phyloP scores from a whole-genome alignment of 2,329 filamentous ascomycete species.

The Mycosphaerella sp. region DNA sequence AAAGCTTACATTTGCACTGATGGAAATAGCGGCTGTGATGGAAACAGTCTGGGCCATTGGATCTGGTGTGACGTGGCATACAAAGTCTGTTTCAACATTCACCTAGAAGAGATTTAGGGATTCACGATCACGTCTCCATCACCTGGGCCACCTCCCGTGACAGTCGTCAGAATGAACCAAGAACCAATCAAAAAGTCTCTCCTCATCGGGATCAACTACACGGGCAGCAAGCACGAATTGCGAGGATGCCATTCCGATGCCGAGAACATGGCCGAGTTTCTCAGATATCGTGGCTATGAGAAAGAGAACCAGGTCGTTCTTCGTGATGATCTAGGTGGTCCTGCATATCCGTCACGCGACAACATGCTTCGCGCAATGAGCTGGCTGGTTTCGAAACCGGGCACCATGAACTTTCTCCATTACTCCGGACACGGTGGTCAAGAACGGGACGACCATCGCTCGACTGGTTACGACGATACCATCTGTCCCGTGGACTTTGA shows the following conservation, averaged over 20 bases:
- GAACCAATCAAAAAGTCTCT: constrained; percentile 39
- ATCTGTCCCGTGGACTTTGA: constrained; percentile 33
- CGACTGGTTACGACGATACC: constrained; percentile 30
- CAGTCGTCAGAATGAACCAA: not conserved
- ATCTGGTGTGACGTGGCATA: not conserved
- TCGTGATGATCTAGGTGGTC: constrained; percentile 33
- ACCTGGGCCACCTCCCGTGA: not conserved
- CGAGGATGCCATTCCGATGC: constrained; percentile 45
- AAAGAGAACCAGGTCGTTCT: constrained; percentile 37
- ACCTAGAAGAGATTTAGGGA: not conserved
- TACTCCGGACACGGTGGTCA: constrained; percentile 56
- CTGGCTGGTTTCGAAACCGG: constrained; percentile 51
- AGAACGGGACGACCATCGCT: constrained; percentile 17
- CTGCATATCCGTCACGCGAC: constrained; percentile 10
- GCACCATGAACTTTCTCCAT: constrained; percentile 50
- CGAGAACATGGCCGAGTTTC: constrained; percentile 44
- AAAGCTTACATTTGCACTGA: not conserved
- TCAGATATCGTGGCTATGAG: constrained; percentile 39
- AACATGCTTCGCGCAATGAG: constrained; percentile 47
- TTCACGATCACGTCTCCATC: not conserved
- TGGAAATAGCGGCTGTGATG: not conserved
- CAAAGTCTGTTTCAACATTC: not conserved
- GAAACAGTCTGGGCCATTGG: not conserved
- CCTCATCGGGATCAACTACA: constrained; percentile 47
- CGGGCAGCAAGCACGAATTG: constrained; percentile 35